Evolutionary conservation across 805 yeast genomes (phyloP).

Genomic region (Geotrichum ghanense): DNA sequence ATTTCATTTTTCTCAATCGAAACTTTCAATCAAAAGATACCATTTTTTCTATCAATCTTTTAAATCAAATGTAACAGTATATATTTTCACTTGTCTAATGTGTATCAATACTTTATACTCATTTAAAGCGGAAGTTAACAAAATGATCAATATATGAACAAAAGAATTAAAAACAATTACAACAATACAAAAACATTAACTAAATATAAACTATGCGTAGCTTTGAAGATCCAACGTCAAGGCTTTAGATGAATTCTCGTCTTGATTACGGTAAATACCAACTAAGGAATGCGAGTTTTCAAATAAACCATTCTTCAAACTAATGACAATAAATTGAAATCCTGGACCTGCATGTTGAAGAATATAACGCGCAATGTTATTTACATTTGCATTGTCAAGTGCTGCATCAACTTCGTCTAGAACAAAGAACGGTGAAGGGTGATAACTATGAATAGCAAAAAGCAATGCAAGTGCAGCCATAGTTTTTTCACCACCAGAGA

Average conservation of each 20-base stretch:
- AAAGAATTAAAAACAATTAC: too few species aligned
- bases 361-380: conserved; percentile 78
- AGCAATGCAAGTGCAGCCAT: conserved; percentile 90
- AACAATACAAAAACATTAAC: too few species aligned
- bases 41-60: too few species aligned
- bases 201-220: too few species aligned
- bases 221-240: conserved; percentile 16
- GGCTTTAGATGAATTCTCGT: conserved; percentile 15
- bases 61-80: too few species aligned
- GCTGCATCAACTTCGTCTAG: conserved; percentile 99
- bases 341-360: conserved; percentile 60
- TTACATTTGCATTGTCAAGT: conserved; percentile 79
- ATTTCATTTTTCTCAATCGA: too few species aligned
- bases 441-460: conserved; percentile 82
- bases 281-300: conserved; percentile 85
- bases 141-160: too few species aligned
- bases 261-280: conserved; percentile 54
- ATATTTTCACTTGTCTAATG: too few species aligned
- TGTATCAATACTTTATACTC: too few species aligned
- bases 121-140: too few species aligned
- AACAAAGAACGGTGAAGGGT: conserved; percentile 92
- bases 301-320: conserved; percentile 76
- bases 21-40: too few species aligned
- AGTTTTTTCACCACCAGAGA: conserved; percentile 95
- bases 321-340: conserved; percentile 86